Percentiles rank a stretch among this genome's conserved stretches.
phyloP scores from a whole-genome alignment of 305 asterid genomes.

The Stenogyne calaminthoides region DNA sequence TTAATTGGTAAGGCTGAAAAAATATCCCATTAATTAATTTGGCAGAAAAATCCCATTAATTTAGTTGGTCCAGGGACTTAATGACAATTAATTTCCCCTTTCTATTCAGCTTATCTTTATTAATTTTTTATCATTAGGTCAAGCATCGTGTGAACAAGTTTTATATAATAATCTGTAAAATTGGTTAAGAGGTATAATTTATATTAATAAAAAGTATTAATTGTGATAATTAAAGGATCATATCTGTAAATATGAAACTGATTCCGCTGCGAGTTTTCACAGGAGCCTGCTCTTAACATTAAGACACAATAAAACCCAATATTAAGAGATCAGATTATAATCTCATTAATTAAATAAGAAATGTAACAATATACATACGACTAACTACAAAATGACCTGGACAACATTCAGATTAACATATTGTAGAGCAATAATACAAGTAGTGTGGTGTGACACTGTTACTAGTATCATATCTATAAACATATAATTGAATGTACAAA shows the following conservation, averaged over 20 bases:
- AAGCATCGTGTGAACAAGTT: no score
- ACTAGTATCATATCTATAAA: neutral
- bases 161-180: no score
- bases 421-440: neutral
- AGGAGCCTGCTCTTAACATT: no score
- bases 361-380: neutral
- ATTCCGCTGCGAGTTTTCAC: no score
- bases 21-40: neutral
- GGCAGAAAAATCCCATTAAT: neutral
- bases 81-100: neutral
- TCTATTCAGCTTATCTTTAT: neutral
- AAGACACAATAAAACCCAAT: neutral
- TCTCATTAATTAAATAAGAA: neutral
- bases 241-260: no score
- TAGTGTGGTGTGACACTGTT: constrained; percentile 3
- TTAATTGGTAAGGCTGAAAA: neutral
- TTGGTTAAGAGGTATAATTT: no score
- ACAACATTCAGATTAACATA: neutral
- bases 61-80: neutral
- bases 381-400: neutral
- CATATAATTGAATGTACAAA: no score
- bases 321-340: neutral
- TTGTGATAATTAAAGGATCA: no score
- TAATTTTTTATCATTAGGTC: no score
- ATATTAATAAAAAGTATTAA: no score